Conservation (phyloP, 208 protist species). For the Trypanosomatidae sp. region DNA sequence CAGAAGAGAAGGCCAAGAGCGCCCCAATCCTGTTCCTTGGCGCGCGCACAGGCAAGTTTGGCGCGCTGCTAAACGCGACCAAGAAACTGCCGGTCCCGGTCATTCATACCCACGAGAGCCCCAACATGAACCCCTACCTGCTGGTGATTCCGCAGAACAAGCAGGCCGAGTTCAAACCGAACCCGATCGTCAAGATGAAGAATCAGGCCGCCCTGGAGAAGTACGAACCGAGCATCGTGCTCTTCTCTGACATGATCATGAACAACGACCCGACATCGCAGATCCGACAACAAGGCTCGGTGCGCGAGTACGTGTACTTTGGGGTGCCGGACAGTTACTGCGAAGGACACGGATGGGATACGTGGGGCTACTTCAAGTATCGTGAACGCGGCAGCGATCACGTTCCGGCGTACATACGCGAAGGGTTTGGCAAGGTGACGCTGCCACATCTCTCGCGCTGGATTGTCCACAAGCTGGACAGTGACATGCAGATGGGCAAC, state of each 20-base stretch:
- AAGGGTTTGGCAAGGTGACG: constrained; percentile 73
- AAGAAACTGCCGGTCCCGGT: constrained; percentile 77
- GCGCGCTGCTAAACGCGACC: constrained; percentile 73
- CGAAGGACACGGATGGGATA: constrained; percentile 83
- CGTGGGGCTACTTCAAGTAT: constrained; percentile 86
- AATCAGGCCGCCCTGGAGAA: constrained; percentile 80
- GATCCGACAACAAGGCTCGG: constrained; percentile 77
- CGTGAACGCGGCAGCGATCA: constrained; percentile 46
- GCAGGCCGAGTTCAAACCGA: constrained; percentile 80
- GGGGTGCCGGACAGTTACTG: constrained; percentile 85
- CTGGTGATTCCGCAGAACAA: constrained; percentile 81
- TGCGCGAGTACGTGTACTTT: constrained; percentile 87
- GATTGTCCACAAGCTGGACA: constrained; percentile 85
- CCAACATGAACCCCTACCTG: constrained; percentile 85
- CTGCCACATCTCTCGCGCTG: constrained; percentile 79
- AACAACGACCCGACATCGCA: constrained; percentile 71
- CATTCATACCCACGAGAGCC: constrained; percentile 81
- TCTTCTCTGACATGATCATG: constrained; percentile 86
- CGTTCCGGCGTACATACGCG: constrained; percentile 70
- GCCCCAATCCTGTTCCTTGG: constrained; percentile 86
- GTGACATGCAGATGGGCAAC: constrained; percentile 82
- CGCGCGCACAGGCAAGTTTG: constrained; percentile 74
- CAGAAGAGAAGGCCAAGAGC: constrained; percentile 57
- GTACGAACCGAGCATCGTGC: constrained; percentile 85
- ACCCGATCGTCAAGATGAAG: constrained; percentile 83